A percentile compares a stretch with the other conserved stretches of the same genome.
Conservation (phyloP, 306 rosid species). For the Quercus mongolica region DNA sequence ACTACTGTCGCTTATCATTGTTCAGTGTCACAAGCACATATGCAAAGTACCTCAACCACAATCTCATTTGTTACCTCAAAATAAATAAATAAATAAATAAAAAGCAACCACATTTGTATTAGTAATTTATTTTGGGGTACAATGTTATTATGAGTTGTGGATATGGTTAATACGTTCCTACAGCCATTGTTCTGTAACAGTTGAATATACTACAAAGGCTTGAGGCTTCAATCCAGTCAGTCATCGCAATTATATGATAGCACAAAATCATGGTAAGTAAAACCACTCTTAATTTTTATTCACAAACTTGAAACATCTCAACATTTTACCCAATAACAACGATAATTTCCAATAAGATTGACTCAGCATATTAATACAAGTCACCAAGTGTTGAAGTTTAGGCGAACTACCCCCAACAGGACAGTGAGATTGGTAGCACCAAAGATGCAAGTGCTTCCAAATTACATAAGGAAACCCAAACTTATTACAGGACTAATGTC, state of each 20-base stretch:
- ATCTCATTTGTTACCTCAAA: no score
- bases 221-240: no score
- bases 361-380: neutral
- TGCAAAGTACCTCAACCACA: no score
- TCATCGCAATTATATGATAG: neutral
- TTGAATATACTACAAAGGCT: no score
- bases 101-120: no score
- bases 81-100: no score
- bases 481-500: slow-evolving; percentile 66
- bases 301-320: slow-evolving; percentile 30
- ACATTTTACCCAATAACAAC: neutral
- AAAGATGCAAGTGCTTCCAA: slow-evolving; percentile 39
- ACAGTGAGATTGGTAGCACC: slow-evolving; percentile 20
- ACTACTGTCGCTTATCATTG: no score
- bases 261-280: neutral
- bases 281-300: slow-evolving; percentile 29
- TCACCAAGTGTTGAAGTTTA: neutral
- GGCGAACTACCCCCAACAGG: slow-evolving; percentile 13
- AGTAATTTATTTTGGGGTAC: no score
- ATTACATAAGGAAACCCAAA: slow-evolving; percentile 44
- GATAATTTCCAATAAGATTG: neutral
- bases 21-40: no score
- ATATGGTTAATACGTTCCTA: no score
- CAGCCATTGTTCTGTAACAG: no score
- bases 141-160: no score